Evolutionary conservation across 2,329 filamentous ascomycete genomes (phyloP), one percentile per base, ranked within the genome.

Genomic region (Colletotrichum agaves): DNA sequence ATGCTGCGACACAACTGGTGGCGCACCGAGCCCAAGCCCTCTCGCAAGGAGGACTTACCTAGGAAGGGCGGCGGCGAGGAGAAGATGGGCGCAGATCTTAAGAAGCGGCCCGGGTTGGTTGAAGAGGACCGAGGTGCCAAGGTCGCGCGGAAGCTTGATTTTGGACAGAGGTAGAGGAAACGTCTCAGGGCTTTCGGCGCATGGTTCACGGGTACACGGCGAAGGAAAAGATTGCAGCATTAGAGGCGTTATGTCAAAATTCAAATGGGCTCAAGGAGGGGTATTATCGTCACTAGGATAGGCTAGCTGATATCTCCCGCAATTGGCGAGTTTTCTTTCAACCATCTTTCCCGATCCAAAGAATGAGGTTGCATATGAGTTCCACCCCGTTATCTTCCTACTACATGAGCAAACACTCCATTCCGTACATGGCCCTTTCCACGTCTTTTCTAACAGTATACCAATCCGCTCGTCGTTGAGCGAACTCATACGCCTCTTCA

Each of bases 401-500:
- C 46, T 59, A 98, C 94, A 98, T 98, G 47, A 97, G 76, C 50
- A 77, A 78, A 79, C 96, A 99, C 68, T 96, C 95, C 77, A 97
- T 88, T 4, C 96, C 96, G 80, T 98, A 98, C 94, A 99, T 98
- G 69, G 94, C 94, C 80, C 92, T 91, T 83, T 99, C 96, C 5
- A 99, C 96, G 70, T 94, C 89, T 71, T 88, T 89, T 81, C 91
- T 92, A 11, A 99, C 93, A 73, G 91, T 87, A 77, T 96, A 97
- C 96, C 96, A 99, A 81, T 99, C 96, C 56, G 94, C 94, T 72
- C 96, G 85, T 72, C 96, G 84, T 80, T 98, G 94, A 1, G 95
- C 96, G 82, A 97, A 99, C 82, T 98, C 95, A 75, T 97, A 97
- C 3, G 98, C 96, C 82, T 99, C 96, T 78, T 99, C 96, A 0